These are phyloP conservation scores for Phytomonas sp. DNA, from an alignment of 208 protist genomes.

Conservation along the genomic window DNA sequence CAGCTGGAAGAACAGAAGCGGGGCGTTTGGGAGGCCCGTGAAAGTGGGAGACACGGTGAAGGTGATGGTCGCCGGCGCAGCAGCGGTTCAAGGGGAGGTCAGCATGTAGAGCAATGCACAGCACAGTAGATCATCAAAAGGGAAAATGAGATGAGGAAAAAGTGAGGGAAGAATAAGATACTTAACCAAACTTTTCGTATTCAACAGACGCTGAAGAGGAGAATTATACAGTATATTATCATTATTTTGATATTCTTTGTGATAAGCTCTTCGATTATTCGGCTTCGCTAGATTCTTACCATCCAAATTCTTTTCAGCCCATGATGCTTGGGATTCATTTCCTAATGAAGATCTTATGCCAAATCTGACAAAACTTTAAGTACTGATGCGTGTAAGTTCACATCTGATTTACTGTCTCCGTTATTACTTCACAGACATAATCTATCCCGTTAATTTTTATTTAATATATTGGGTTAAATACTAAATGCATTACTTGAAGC, in stretches of 20 bases:
- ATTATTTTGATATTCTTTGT: neutral
- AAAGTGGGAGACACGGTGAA: slow-evolving; percentile 23
- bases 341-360: neutral
- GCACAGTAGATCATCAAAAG: neutral
- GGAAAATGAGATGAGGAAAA: neutral
- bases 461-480: neutral
- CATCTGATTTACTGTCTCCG: neutral
- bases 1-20: slow-evolving; percentile 77
- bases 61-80: slow-evolving; percentile 17
- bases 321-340: neutral
- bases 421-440: slow-evolving; percentile 4
- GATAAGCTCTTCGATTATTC: neutral
- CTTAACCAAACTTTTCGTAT: neutral
- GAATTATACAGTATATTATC: neutral
- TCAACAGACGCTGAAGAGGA: neutral
- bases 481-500: neutral
- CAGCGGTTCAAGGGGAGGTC: slow-evolving; percentile 1
- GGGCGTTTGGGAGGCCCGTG: slow-evolving; percentile 49
- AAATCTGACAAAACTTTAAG: neutral
- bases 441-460: neutral
- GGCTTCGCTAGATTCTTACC: neutral
- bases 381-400: neutral
- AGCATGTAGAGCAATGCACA: neutral
- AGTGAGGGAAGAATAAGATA: neutral
- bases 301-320: neutral